Percentiles rank a stretch among this genome's conserved stretches.
Evolutionary conservation across 768 basidiomycete genomes (phyloP).

Genomic region (Hericium alpestre): DNA sequence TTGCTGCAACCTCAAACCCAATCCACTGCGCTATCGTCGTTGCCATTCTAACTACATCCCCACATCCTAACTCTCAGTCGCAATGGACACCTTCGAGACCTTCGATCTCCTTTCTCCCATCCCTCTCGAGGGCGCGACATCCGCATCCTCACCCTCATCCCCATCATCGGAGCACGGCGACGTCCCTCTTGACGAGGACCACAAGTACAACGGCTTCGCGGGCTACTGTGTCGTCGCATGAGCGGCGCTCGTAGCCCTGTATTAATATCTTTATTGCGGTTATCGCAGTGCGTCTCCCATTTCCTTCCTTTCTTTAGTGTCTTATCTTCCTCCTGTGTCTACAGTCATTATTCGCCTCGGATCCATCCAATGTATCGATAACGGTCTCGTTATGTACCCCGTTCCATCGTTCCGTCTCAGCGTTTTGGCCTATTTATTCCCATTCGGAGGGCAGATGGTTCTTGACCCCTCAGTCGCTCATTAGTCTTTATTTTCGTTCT

Average conservation of each 20-base stretch:
- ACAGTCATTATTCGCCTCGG: neutral
- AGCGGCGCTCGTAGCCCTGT: neutral
- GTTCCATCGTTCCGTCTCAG: neutral
- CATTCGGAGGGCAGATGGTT: neutral
- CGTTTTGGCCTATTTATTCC: neutral
- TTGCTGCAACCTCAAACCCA: no score
- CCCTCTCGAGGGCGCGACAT: neutral
- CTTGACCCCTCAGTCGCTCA: neutral
- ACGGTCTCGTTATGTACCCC: neutral
- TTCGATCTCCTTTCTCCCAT: neutral
- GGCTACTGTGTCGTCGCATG: conserved; percentile 1
- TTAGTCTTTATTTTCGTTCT: neutral
- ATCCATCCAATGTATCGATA: neutral
- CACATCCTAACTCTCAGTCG: neutral
- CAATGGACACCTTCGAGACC: neutral
- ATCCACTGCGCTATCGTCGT: no score
- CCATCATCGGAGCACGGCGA: neutral
- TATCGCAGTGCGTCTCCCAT: neutral
- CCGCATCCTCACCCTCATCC: neutral
- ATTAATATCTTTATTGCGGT: neutral
- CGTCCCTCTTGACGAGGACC: conserved; percentile 1
- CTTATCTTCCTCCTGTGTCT: neutral
- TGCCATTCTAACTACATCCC: no score
- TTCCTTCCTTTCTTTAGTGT: neutral
- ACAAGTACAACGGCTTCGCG: neutral